phyloP scores from a whole-genome alignment of 2,329 filamentous ascomycete species.

The Ophiocordyceps unilateralis region DNA sequence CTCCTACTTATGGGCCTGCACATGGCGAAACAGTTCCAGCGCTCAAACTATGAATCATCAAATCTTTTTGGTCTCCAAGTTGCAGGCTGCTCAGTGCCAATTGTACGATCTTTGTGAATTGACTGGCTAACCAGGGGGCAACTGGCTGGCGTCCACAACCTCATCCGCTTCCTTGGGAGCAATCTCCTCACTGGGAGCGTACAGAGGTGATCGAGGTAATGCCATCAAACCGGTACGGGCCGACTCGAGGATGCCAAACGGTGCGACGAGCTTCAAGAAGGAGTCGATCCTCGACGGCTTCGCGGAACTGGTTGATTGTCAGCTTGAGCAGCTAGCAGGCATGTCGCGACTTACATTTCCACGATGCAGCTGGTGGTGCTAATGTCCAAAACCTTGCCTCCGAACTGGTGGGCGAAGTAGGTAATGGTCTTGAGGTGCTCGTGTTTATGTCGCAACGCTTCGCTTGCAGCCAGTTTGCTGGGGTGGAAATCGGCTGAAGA shows the following conservation, averaged over 20 bases:
- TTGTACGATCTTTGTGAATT: no score
- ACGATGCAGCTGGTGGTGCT: slow-evolving; percentile 98
- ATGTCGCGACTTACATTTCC: slow-evolving; percentile 54
- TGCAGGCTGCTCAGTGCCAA: no score
- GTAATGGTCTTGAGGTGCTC: slow-evolving; percentile 95
- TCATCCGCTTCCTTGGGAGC: slow-evolving; percentile 77
- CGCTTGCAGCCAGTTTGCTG: slow-evolving; percentile 64
- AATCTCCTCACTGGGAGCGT: slow-evolving; percentile 52
- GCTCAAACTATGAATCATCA: no score
- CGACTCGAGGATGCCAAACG: slow-evolving; percentile 93
- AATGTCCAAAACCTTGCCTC: slow-evolving; percentile 93
- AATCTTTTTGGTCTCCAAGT: no score
- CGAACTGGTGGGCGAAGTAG: slow-evolving; percentile 92
- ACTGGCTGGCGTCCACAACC: slow-evolving; percentile 81
- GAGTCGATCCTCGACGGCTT: slow-evolving; percentile 91
- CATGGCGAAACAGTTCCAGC: no score
- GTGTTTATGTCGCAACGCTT: slow-evolving; percentile 91
- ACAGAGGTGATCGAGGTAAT: slow-evolving; percentile 77
- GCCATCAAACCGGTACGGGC: slow-evolving; percentile 95
- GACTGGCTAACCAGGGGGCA: slow-evolving; percentile 63
- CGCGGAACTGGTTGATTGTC: slow-evolving; percentile 45
- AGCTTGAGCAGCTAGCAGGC: slow-evolving; percentile 3
- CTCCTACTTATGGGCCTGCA: no score
- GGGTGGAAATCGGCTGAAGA: slow-evolving; percentile 66
- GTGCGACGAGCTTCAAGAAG: slow-evolving; percentile 87